Conservation (phyloP, 1,284 basidiomycete genomes). For the Ganoderma sinense region DNA sequence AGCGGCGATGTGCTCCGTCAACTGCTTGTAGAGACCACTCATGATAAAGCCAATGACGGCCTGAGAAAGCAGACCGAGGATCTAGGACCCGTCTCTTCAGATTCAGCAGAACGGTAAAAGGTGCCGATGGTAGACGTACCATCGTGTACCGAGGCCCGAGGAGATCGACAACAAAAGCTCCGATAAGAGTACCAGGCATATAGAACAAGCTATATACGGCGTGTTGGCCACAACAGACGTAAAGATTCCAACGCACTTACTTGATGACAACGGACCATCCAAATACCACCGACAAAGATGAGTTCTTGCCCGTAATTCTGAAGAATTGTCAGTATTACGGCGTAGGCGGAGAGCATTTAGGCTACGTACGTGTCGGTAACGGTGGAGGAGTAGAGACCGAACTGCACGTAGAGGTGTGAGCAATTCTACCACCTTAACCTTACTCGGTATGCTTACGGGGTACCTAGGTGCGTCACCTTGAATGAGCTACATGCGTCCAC, state of each 20-base stretch:
- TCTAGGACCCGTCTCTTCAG: constrained; percentile 46
- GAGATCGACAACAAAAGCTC: constrained; percentile 82
- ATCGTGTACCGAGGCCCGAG: constrained; percentile 82
- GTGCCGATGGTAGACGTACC: constrained; percentile 46
- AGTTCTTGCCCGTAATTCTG: constrained; percentile 64
- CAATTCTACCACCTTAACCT: not conserved
- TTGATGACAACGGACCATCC: constrained; percentile 85
- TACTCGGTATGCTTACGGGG: constrained; percentile 48
- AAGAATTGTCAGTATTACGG: not conserved
- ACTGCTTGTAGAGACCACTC: constrained; percentile 76
- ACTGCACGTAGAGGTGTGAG: constrained; percentile 48
- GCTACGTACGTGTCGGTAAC: constrained; percentile 67
- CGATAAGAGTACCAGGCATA: constrained; percentile 79
- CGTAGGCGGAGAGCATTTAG: not conserved
- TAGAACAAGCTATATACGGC: constrained; percentile 67
- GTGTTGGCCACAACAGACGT: not conserved
- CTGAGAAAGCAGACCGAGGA: constrained; percentile 74
- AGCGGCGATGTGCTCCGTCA: constrained; percentile 73
- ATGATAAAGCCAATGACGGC: constrained; percentile 85
- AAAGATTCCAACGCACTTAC: constrained; percentile 45
- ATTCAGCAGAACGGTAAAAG: not conserved
- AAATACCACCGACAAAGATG: constrained; percentile 65
- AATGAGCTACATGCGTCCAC: not conserved
- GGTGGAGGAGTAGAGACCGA: constrained; percentile 87
- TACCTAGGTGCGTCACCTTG: constrained; percentile 47